phyloP scores from a whole-genome alignment of 495 filamentous ascomycete species.

The Xylaria nigripes region DNA sequence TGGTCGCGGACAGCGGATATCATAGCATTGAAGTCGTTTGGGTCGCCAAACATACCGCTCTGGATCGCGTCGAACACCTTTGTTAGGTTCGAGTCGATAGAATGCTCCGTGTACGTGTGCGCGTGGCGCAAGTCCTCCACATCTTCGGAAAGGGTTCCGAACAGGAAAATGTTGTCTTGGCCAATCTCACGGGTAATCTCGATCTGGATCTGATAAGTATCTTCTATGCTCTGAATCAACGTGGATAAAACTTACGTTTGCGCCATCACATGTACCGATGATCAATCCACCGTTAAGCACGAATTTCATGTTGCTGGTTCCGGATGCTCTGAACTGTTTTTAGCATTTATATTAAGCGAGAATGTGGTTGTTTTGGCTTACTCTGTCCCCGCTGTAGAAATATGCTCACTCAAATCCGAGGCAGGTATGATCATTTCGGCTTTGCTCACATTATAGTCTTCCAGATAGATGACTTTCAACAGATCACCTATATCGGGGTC shows the following conservation, averaged over 20 bases:
- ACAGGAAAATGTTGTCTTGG: conserved; percentile 95
- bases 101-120: conserved; percentile 73
- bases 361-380: conserved; percentile 21
- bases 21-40: conserved; percentile 65
- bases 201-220: conserved; percentile 47
- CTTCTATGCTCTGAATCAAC: background rate
- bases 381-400: conserved; percentile 96
- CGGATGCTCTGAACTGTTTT: conserved; percentile 36
- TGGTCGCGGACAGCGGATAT: conserved; percentile 79
- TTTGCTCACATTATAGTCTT: conserved; percentile 99
- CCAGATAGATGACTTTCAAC: conserved; percentile 92
- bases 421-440: conserved; percentile 93
- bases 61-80: conserved; percentile 80
- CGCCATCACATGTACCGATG: conserved; percentile 95
- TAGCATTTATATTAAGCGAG: background rate
- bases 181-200: conserved; percentile 97
- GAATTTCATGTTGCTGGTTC: conserved; percentile 93
- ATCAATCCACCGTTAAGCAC: conserved; percentile 94
- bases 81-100: conserved; percentile 64
- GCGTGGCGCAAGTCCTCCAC: conserved; percentile 92
- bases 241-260: conserved; percentile 60
- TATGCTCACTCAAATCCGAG: conserved; percentile 95
- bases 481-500: conserved; percentile 88
- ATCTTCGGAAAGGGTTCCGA: conserved; percentile 92
- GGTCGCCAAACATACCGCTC: conserved; percentile 66